A percentile compares a stretch with the other conserved stretches of the same genome.
Evolutionary conservation across 2,329 filamentous ascomycete species (phyloP).

Genomic region (Rutstroemia sp.): DNA sequence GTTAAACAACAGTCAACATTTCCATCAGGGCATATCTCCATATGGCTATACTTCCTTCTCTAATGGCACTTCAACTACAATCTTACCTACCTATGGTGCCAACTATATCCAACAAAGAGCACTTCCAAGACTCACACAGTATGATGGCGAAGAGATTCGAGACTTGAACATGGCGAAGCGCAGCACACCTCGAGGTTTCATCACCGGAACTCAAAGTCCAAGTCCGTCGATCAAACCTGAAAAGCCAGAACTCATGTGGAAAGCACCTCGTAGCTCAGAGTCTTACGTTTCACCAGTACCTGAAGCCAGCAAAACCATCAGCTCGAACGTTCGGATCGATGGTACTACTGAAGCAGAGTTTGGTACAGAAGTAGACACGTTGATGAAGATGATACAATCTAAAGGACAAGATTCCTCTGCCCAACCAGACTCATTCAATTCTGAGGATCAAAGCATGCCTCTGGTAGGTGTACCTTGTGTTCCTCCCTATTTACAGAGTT

Average conservation of each 20-base stretch:
- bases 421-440: conserved; percentile 18
- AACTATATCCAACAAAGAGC: conserved; percentile 27
- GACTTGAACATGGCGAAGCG: too few relatives aligned
- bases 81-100: conserved; percentile 22
- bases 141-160: not conserved
- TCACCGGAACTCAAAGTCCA: conserved; percentile 28
- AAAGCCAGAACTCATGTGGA: conserved; percentile 24
- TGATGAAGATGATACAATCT: conserved; percentile 83
- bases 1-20: conserved; percentile 30
- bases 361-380: conserved; percentile 78
- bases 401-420: conserved; percentile 41
- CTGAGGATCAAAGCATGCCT: conserved; percentile 17
- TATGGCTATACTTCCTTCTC: conserved; percentile 36
- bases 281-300: conserved; percentile 4
- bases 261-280: conserved; percentile 15
- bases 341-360: conserved; percentile 37
- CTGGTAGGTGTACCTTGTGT: conserved; percentile 25
- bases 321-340: not conserved
- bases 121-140: conserved; percentile 27
- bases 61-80: conserved; percentile 26
- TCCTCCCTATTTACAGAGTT: conserved; percentile 27
- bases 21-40: conserved; percentile 31
- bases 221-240: conserved; percentile 31
- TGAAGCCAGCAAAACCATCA: not conserved
- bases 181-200: conserved; percentile 21